These are phyloP conservation scores for Nemania serpens DNA, from an alignment of 2,329 filamentous ascomycete genomes.

Conservation along the genomic window DNA sequence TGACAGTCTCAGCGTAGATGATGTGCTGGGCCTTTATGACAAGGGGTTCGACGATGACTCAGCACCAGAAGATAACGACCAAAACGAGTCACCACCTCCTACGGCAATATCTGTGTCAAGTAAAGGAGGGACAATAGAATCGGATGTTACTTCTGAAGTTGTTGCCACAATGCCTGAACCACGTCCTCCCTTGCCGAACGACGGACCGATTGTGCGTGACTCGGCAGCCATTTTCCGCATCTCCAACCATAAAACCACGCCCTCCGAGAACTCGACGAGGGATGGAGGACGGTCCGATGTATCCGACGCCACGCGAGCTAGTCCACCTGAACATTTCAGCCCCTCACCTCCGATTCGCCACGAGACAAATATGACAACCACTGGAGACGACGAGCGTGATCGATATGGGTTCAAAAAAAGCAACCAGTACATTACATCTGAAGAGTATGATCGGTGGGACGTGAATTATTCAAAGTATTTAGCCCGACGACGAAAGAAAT, in stretches of 20 bases:
- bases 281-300: constrained; percentile 5
- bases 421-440: constrained; percentile 75
- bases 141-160: constrained; percentile 47
- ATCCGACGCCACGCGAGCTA: background rate
- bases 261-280: constrained; percentile 34
- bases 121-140: constrained; percentile 44
- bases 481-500: constrained; percentile 77
- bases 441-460: constrained; percentile 85
- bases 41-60: constrained; percentile 62
- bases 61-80: constrained; percentile 49
- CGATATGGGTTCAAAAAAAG: constrained; percentile 92
- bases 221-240: constrained; percentile 47
- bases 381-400: constrained; percentile 66
- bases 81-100: constrained; percentile 44
- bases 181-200: constrained; percentile 1
- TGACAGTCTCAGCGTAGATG: constrained; percentile 63
- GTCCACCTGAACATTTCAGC: constrained; percentile 5
- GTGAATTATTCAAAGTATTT: constrained; percentile 75
- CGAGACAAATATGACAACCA: constrained; percentile 43
- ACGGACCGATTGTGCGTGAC: constrained; percentile 40
- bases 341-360: constrained; percentile 34
- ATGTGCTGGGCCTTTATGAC: constrained; percentile 74
- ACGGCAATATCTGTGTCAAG: constrained; percentile 47
- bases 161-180: background rate
- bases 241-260: constrained; percentile 42